phyloP scores from a whole-genome alignment of 1,139 yeast genomes.

The Debaryomyces udenii region DNA sequence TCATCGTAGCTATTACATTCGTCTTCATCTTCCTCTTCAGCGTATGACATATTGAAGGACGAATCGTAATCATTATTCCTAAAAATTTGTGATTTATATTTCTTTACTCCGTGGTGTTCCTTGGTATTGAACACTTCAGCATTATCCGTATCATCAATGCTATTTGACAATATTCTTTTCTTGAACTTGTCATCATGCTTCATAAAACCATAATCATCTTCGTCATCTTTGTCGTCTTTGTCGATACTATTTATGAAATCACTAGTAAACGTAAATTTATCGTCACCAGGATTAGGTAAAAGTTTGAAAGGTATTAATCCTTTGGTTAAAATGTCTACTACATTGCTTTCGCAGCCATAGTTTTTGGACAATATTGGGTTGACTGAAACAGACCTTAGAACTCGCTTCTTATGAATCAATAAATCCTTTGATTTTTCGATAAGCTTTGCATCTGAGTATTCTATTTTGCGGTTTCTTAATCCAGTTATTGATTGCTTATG shows the following conservation, averaged over 20 bases:
- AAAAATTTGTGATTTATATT: conserved; percentile 43
- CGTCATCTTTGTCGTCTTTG: conserved; percentile 21
- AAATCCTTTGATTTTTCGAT: conserved; percentile 47
- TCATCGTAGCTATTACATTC: conserved; percentile 19
- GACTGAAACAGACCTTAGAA: conserved; percentile 48
- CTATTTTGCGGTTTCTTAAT: conserved; percentile 27
- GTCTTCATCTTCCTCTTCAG: conserved; percentile 19
- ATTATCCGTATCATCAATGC: conserved; percentile 26
- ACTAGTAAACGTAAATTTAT: conserved; percentile 12
- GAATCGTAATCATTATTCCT: conserved; percentile 17
- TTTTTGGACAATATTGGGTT: conserved; percentile 42
- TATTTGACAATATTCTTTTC: conserved; percentile 36
- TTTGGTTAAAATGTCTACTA: conserved; percentile 23
- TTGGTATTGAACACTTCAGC: conserved; percentile 12
- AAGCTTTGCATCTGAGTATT: conserved; percentile 58
- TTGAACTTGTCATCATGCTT: conserved; percentile 33
- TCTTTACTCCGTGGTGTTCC: conserved; percentile 27
- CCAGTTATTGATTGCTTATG: conserved; percentile 35
- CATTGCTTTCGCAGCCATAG: conserved; percentile 19
- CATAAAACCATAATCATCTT: conserved; percentile 42
- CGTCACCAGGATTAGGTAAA: conserved; percentile 14
- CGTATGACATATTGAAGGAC: conserved; percentile 18
- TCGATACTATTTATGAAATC: conserved; percentile 11
- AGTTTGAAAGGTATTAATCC: conserved; percentile 17
- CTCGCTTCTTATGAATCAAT: conserved; percentile 48